Conservation (phyloP, 2,329 filamentous ascomycete genomes). For the Aspergillaceae sp. region DNA sequence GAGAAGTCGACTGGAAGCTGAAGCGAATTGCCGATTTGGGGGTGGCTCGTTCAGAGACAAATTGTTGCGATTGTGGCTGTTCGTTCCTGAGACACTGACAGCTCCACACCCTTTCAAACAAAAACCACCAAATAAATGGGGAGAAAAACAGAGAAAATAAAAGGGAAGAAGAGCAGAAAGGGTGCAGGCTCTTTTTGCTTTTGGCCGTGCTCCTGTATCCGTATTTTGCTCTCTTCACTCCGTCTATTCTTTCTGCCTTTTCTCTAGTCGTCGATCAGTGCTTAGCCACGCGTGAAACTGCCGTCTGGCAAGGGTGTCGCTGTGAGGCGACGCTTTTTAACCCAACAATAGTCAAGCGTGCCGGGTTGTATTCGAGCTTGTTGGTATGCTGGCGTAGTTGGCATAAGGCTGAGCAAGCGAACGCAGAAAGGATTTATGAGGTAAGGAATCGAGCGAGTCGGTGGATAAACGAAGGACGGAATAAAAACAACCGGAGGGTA, state of each 20-base stretch:
- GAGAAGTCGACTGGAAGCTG: neutral
- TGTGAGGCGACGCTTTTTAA: too few species aligned
- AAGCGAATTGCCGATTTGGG: neutral
- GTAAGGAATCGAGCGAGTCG: neutral
- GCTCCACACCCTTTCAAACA: neutral
- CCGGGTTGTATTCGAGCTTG: neutral
- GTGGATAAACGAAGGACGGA: neutral
- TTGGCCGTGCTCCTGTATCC: neutral
- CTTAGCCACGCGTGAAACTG: conserved; percentile 13
- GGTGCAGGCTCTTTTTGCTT: neutral
- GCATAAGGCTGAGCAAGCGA: conserved; percentile 1
- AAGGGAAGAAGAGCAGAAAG: too few species aligned
- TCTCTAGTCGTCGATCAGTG: conserved; percentile 1
- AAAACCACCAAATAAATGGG: neutral
- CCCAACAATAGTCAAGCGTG: too few species aligned
- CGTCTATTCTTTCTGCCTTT: neutral
- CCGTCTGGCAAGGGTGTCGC: neutral
- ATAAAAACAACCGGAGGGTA: neutral
- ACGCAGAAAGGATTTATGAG: conserved; percentile 3
- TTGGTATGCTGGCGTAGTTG: neutral
- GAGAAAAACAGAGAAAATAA: neutral
- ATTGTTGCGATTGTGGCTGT: neutral
- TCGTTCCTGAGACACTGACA: neutral
- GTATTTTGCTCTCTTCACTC: neutral
- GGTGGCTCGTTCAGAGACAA: neutral